Evolutionary conservation across 2,329 filamentous ascomycete species (phyloP).

Genomic region (Seiridium cupressi): DNA sequence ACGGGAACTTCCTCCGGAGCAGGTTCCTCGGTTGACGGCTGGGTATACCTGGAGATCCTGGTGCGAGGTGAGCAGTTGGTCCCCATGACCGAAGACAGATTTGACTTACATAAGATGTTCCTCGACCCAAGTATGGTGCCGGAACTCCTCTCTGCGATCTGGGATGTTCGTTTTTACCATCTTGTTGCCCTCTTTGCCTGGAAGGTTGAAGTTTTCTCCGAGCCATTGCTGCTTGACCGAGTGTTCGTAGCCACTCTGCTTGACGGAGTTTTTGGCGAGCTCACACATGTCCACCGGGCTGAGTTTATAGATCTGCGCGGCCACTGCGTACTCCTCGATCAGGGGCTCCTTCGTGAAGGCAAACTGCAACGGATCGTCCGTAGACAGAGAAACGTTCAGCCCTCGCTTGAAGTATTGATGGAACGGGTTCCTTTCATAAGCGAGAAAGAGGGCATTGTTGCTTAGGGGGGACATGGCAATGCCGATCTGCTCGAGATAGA

Average conservation of each 20-base stretch:
- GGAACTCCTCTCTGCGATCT: conserved; percentile 85
- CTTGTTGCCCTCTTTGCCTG: conserved; percentile 81
- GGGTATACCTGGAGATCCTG: conserved; percentile 24
- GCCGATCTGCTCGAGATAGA: conserved; percentile 96
- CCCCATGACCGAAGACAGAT: background rate
- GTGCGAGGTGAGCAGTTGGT: background rate
- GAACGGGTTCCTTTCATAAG: conserved; percentile 96
- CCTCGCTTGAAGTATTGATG: conserved; percentile 93
- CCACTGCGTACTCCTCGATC: conserved; percentile 97
- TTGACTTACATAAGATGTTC: conserved; percentile 77
- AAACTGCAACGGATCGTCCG: conserved; percentile 95
- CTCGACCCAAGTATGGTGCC: conserved; percentile 80
- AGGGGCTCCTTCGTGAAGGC: conserved; percentile 97
- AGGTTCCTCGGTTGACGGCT: conserved; percentile 18
- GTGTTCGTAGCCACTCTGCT: conserved; percentile 90
- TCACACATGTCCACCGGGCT: conserved; percentile 98
- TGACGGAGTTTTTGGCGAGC: conserved; percentile 91
- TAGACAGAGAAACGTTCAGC: conserved; percentile 92
- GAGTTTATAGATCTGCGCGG: conserved; percentile 97
- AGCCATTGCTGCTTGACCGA: conserved; percentile 90
- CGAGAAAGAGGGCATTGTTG: conserved; percentile 95
- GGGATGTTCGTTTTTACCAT: conserved; percentile 97
- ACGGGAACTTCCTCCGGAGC: conserved; percentile 17
- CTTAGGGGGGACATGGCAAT: conserved; percentile 99
- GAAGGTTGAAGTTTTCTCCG: conserved; percentile 72